These are phyloP conservation scores for Glycine soja DNA, from an alignment of 306 rosid species.

Conservation along the genomic window DNA sequence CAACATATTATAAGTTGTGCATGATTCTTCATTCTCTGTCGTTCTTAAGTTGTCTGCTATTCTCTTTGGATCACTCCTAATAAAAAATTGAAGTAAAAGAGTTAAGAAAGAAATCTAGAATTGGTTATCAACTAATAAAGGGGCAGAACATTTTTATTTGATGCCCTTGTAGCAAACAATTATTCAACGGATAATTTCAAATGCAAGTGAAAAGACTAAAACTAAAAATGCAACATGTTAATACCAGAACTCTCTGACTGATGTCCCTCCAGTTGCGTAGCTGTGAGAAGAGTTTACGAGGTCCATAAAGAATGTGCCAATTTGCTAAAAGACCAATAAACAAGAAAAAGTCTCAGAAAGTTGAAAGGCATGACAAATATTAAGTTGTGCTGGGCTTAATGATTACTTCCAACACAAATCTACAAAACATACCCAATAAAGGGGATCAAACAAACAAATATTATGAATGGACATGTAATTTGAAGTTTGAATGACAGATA, in stretches of 20 bases:
- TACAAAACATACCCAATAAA: constrained; percentile 12
- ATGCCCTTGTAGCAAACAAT: constrained; percentile 14
- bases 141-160: constrained; percentile 11
- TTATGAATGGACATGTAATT: not conserved
- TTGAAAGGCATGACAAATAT: constrained; percentile 29
- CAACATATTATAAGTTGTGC: constrained; percentile 93
- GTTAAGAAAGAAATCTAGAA: constrained; percentile 38
- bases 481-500: not conserved
- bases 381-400: not conserved
- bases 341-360: constrained; percentile 25
- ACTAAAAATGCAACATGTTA: constrained; percentile 35
- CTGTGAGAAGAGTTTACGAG: constrained; percentile 85
- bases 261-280: constrained; percentile 99
- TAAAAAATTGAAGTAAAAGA: constrained; percentile 25
- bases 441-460: constrained; percentile 13
- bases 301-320: constrained; percentile 86
- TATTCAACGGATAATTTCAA: constrained; percentile 30
- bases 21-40: constrained; percentile 86
- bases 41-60: constrained; percentile 60
- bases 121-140: not conserved
- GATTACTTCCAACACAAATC: constrained; percentile 9
- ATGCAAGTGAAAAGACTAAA: constrained; percentile 42
- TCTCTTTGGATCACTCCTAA: constrained; percentile 78
- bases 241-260: constrained; percentile 85
- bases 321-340: constrained; percentile 61